Evolutionary conservation across 805 yeast species (phyloP).

Genomic region (Saccharomycopsis microspora): DNA sequence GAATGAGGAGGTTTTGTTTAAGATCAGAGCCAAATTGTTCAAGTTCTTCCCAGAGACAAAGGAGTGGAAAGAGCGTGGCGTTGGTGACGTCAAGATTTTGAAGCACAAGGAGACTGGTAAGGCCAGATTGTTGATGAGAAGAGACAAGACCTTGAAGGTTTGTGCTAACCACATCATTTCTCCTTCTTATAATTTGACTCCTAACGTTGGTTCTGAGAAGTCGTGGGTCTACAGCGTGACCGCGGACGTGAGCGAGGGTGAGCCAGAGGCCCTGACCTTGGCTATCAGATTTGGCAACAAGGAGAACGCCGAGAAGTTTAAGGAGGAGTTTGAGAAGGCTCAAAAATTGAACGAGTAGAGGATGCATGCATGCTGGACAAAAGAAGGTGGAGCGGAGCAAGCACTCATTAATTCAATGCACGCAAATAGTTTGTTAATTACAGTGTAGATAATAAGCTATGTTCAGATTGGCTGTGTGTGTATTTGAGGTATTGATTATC

Average conservation of each 20-base stretch:
- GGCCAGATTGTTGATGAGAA: slow-evolving; percentile 93
- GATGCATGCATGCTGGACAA: not conserved
- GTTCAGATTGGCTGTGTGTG: too few relatives aligned
- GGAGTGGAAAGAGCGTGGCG: slow-evolving; percentile 99
- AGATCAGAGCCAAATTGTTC: slow-evolving; percentile 91
- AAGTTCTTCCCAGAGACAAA: slow-evolving; percentile 73
- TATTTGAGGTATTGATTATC: too few relatives aligned
- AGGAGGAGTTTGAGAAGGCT: slow-evolving; percentile 82
- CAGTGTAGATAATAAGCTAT: too few relatives aligned
- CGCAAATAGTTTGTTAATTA: too few relatives aligned
- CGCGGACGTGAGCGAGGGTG: slow-evolving; percentile 92
- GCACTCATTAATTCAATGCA: too few relatives aligned
- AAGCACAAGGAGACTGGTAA: slow-evolving; percentile 75
- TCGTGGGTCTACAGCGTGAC: slow-evolving; percentile 96
- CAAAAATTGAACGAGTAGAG: slow-evolving; percentile 30
- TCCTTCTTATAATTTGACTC: slow-evolving; percentile 72
- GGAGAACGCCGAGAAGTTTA: slow-evolving; percentile 91
- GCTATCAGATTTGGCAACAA: slow-evolving; percentile 91
- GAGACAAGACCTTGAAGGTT: slow-evolving; percentile 95
- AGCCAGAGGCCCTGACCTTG: slow-evolving; percentile 89
- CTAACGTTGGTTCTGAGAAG: slow-evolving; percentile 95
- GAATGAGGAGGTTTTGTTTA: slow-evolving; percentile 70
- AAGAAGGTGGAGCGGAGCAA: too few relatives aligned
- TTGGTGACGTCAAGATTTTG: slow-evolving; percentile 94
- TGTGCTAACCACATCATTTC: slow-evolving; percentile 93